Evolutionary conservation across 768 basidiomycete genomes (phyloP), one percentile per base, ranked within the genome.

Genomic region (Pleurotus eryngii): DNA sequence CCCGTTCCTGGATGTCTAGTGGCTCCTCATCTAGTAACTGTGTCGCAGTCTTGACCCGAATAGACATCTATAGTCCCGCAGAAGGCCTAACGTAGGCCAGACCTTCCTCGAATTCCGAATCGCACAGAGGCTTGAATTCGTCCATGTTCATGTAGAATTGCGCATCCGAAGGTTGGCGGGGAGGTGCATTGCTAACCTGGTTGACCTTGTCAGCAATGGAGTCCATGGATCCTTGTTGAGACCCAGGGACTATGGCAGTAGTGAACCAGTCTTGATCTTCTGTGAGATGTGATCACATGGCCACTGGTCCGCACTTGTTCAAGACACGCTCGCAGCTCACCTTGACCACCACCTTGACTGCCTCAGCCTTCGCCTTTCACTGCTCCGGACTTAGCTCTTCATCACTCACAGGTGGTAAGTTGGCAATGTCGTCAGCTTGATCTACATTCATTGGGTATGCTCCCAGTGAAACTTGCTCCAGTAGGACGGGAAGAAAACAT

Each of bases 221-320:
- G 6, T 48, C 46, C 46, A 48, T 26, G 26, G 14, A 26, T 48
- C 24, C 18, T 48, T 26, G 18, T 48, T 48, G 46, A 48, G 18
- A 7, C 46, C n/a, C 12, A 18, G n/a, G 18, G 9, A 26, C 18
- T 14, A 22, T 20, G 20, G 14, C 26, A 20, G 46, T 48, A 48
- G 24, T 48, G 24, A 48, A 48, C 46, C 46, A 22, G n/a, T 26
- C 46, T 48, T 48, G 46, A 48, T 48, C 24, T 48, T 48, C 46
- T 48, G 46, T 48, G 20, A 26, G 46, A 30, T 5, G 27, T 7
- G 27, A 30, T 30, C 42, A 20, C 42, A n/a, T n/a, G 42, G 20
- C n/a, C 20, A 43, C 15, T 20, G n/a, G 42, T 20, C 42, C 8
- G 15, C 42, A 14, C 20, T 43, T n/a, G 20, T 43, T 20, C 20